Conservation (phyloP, 176 grass and related monocot species). For the Phoenix roebelenii region DNA sequence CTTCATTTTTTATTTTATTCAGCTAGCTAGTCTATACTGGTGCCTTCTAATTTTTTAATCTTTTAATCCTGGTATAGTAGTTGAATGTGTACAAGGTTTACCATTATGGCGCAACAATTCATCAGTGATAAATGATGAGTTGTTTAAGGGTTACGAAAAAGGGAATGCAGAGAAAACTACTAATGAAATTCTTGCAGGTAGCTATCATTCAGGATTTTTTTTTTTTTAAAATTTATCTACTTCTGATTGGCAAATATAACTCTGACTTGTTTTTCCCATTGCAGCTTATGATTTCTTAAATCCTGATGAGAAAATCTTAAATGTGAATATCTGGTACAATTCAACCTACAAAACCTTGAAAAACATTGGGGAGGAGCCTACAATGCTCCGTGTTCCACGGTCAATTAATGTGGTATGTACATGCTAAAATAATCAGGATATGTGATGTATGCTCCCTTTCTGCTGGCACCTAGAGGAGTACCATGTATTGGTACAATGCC, state of each 20-base stretch:
- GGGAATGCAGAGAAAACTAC: conserved; percentile 24
- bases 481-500: background rate
- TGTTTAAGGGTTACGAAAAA: conserved; percentile 29
- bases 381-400: conserved; percentile 6
- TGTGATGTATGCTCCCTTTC: background rate
- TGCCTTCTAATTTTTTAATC: background rate
- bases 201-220: conserved; percentile 4
- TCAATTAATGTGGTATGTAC: conserved; percentile 42
- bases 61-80: conserved; percentile 16
- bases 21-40: background rate
- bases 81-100: conserved; percentile 27
- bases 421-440: background rate
- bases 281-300: conserved; percentile 53
- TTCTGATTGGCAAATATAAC: background rate
- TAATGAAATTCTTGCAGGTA: conserved; percentile 46
- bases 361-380: background rate
- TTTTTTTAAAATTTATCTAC: background rate
- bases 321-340: conserved; percentile 40
- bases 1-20: background rate
- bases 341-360: conserved; percentile 2
- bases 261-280: conserved; percentile 19
- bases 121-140: conserved; percentile 27
- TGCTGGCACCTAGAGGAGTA: background rate
- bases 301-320: conserved; percentile 32
- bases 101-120: conserved; percentile 38